These are phyloP conservation scores for Vitis amurensis DNA, from an alignment of 164 flowering plant genomes.

Conservation along the genomic window DNA sequence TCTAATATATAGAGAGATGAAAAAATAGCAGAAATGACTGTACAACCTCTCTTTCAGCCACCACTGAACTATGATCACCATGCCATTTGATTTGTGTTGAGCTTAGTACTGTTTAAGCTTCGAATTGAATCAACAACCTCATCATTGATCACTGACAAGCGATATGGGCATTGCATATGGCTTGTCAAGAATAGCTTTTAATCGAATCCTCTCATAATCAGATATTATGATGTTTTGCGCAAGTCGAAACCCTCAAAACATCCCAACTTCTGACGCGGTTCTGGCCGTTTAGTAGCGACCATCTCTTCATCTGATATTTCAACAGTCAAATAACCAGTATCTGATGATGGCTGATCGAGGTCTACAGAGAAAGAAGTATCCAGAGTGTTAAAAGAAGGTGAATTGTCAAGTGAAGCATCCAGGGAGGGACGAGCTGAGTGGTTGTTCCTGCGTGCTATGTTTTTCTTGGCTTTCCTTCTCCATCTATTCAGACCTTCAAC, in stretches of 20 bases:
- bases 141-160: too few species aligned
- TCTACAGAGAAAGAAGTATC: conserved; percentile 15
- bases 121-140: too few species aligned
- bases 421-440: conserved; percentile 1
- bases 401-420: conserved; percentile 13
- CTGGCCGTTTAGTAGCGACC: neutral
- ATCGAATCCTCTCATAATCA: neutral
- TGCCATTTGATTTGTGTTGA: too few species aligned
- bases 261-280: conserved; percentile 8
- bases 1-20: neutral
- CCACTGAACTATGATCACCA: neutral
- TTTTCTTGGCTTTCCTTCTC: conserved; percentile 39
- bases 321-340: neutral
- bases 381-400: conserved; percentile 25
- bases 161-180: neutral
- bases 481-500: conserved; percentile 53
- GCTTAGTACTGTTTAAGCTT: too few species aligned
- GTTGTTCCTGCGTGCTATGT: conserved; percentile 10
- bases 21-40: neutral
- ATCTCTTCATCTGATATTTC: conserved; percentile 9
- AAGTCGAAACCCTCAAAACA: conserved; percentile 26
- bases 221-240: neutral
- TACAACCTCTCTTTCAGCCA: neutral
- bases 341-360: neutral
- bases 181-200: neutral